phyloP scores from a whole-genome alignment of 1,284 basidiomycete genomes.

The Cryptococcus sp. region DNA sequence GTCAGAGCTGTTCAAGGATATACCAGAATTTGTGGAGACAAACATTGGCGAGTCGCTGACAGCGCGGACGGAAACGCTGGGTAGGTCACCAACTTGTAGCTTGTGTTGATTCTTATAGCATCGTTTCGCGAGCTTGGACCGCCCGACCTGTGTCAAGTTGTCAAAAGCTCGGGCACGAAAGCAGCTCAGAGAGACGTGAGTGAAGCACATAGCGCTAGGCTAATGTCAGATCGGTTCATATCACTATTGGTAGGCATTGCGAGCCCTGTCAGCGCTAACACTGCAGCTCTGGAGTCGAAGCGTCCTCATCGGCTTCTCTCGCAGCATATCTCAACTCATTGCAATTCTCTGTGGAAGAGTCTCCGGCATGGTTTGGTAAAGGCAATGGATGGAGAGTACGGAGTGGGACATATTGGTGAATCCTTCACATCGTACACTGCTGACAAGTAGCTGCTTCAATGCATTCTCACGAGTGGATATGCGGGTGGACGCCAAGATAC shows the following conservation, averaged over 20 bases:
- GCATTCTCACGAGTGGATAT: slow-evolving; percentile 97
- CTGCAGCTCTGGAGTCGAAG: slow-evolving; percentile 85
- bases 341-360: slow-evolving; percentile 91
- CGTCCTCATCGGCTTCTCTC: slow-evolving; percentile 92
- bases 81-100: slow-evolving; percentile 58
- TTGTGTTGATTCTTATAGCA: slow-evolving; percentile 57
- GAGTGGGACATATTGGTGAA: slow-evolving; percentile 90
- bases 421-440: slow-evolving; percentile 11
- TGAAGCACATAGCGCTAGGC: slow-evolving; percentile 22
- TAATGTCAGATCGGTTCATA: slow-evolving; percentile 76
- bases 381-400: slow-evolving; percentile 86
- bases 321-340: slow-evolving; percentile 98
- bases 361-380: slow-evolving; percentile 88
- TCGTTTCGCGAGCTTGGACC: slow-evolving; percentile 96
- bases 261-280: slow-evolving; percentile 9
- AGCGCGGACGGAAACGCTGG: slow-evolving; percentile 87
- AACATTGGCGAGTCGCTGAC: slow-evolving; percentile 87
- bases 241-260: slow-evolving; percentile 63
- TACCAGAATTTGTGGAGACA: slow-evolving; percentile 77
- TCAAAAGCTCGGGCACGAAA: slow-evolving; percentile 79
- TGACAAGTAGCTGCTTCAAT: slow-evolving; percentile 78
- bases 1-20: slow-evolving; percentile 61
- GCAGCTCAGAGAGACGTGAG: slow-evolving; percentile 80
- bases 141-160: slow-evolving; percentile 92
- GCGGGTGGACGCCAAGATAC: slow-evolving; percentile 96